phyloP scores from a whole-genome alignment of 768 basidiomycete genomes.

The Russula brevipes region DNA sequence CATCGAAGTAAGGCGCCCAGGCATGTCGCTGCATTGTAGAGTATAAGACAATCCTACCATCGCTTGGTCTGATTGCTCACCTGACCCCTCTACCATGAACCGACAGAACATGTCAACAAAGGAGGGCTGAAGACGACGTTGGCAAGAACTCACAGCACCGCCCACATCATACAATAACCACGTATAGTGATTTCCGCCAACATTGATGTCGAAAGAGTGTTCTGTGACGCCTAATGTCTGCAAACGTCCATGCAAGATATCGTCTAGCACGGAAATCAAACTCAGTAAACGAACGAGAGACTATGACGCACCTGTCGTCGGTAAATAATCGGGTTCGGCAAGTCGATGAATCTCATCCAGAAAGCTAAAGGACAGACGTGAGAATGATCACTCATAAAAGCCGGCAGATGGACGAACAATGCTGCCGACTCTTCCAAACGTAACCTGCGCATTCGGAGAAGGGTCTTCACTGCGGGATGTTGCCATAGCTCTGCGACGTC shows the following conservation, averaged over 20 bases:
- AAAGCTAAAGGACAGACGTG: constrained; percentile 45
- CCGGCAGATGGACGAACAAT: constrained; percentile 49
- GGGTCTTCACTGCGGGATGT: constrained; percentile 57
- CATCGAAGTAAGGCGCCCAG: constrained; percentile 84
- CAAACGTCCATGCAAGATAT: constrained; percentile 72
- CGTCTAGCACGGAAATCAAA: constrained; percentile 42
- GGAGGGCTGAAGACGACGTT: background rate
- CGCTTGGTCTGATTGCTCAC: constrained; percentile 6
- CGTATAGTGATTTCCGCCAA: constrained; percentile 56
- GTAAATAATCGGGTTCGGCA: constrained; percentile 62
- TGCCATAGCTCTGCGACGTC: constrained; percentile 64
- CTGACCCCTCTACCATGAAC: constrained; percentile 22
- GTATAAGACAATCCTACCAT: background rate
- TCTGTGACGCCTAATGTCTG: constrained; percentile 79
- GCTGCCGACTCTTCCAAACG: constrained; percentile 70
- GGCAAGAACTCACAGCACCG: constrained; percentile 54
- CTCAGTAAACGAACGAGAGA: background rate
- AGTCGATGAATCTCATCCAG: constrained; percentile 61
- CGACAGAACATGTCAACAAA: constrained; percentile 16
- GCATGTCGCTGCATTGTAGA: constrained; percentile 52
- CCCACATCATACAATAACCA: constrained; percentile 85
- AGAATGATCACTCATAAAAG: constrained; percentile 7
- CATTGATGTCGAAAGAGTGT: constrained; percentile 63
- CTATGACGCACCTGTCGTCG: constrained; percentile 51
- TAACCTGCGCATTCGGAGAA: constrained; percentile 54